phyloP scores from a whole-genome alignment of 2,329 filamentous ascomycete genomes.

The Leptographium wingfieldii region DNA sequence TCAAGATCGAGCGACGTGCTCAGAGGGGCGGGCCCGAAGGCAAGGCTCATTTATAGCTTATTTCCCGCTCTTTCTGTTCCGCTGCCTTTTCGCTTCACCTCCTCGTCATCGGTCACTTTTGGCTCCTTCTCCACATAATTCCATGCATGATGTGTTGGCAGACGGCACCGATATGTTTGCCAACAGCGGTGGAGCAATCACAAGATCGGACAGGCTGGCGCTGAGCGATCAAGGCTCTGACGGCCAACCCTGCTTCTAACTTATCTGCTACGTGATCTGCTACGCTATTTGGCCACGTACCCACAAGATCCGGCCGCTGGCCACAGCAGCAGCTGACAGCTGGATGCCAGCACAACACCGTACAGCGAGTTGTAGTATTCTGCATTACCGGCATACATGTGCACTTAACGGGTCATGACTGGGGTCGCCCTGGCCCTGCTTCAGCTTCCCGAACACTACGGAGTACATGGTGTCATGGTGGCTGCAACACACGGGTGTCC shows the following conservation, averaged over 20 bases:
- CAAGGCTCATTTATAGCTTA: background rate
- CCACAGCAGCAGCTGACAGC: background rate
- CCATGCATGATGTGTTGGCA: slow-evolving; percentile 26
- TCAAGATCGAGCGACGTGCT: background rate
- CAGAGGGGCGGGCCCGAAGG: background rate
- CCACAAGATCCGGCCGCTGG: background rate
- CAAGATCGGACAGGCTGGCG: slow-evolving; percentile 10
- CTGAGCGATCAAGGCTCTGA: background rate
- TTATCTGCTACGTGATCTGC: background rate
- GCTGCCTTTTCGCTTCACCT: background rate
- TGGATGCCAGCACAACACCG: background rate
- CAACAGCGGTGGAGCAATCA: slow-evolving; percentile 13
- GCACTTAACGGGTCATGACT: no score
- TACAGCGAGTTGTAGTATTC: background rate
- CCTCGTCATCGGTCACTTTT: slow-evolving; percentile 6
- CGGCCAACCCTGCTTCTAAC: background rate
- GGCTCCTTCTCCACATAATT: slow-evolving; percentile 18
- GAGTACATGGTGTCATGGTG: background rate
- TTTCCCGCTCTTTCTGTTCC: background rate
- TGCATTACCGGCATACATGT: background rate
- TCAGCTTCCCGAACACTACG: background rate
- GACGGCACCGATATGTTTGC: slow-evolving; percentile 12
- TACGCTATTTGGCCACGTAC: background rate
- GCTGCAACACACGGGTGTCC: background rate
- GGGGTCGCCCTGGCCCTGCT: background rate